phyloP scores from a whole-genome alignment of 805 yeast species.

The Yarrowia phangngaensis region DNA sequence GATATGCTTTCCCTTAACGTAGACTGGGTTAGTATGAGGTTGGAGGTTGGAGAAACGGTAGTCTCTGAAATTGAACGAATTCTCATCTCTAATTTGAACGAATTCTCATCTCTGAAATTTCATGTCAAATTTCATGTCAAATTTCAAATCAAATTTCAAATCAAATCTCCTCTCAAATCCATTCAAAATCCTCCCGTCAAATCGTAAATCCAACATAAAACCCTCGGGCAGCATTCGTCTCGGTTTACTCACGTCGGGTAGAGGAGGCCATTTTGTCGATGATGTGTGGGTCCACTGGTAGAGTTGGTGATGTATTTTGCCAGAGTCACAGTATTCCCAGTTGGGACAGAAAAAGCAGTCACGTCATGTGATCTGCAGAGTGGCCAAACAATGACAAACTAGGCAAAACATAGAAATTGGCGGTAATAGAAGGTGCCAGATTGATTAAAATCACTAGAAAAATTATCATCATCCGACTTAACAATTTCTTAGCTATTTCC shows the following conservation, averaged over 20 bases:
- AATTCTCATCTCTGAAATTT: no score
- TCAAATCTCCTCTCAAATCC: no score
- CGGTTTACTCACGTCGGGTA: slow-evolving; percentile 23
- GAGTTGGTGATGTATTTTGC: slow-evolving; percentile 20
- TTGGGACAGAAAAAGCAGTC: slow-evolving; percentile 16
- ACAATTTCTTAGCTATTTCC: no score
- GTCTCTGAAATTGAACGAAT: no score
- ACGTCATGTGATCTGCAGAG: slow-evolving; percentile 21
- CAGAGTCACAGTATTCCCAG: slow-evolving; percentile 27
- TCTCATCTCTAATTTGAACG: no score
- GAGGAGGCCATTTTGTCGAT: slow-evolving; percentile 26
- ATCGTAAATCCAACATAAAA: background rate
- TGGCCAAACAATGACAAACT: background rate
- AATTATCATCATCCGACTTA: no score
- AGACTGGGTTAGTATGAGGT: slow-evolving; percentile 44
- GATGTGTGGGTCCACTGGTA: slow-evolving; percentile 23
- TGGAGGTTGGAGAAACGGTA: no score
- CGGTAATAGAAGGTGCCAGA: no score
- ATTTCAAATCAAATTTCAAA: no score
- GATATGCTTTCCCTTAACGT: slow-evolving; percentile 99
- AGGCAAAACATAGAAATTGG: background rate
- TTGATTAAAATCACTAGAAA: no score
- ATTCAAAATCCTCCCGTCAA: background rate
- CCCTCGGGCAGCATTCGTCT: slow-evolving; percentile 4
- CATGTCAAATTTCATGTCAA: no score